Conservation (phyloP, 306 rosid genomes). For the Gastrolobium bilobum region DNA sequence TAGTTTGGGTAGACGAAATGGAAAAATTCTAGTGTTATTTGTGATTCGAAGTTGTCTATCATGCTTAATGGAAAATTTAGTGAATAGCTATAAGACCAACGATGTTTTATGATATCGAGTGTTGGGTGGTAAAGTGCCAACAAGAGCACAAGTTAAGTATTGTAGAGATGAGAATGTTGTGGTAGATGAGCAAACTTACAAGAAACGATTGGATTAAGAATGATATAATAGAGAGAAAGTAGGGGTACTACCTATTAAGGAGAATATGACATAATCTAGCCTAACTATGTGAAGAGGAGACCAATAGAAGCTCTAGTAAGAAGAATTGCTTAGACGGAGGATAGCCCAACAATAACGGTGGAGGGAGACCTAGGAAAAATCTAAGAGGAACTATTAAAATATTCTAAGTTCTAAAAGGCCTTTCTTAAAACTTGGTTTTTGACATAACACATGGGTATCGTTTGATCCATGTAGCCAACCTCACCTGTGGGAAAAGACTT, state of each 20-base stretch:
- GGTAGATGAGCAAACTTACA: neutral
- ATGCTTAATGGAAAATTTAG: neutral
- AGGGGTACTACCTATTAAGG: neutral
- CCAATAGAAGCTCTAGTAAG: neutral
- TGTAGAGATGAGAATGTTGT: neutral
- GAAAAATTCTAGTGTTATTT: neutral
- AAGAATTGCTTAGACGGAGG: constrained; percentile 1
- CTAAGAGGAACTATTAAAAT: neutral
- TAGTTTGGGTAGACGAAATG: constrained; percentile 6
- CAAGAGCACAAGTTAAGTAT: constrained; percentile 9
- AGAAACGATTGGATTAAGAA: neutral
- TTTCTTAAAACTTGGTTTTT: neutral
- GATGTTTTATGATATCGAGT: neutral
- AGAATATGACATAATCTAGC: neutral
- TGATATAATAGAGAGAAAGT: neutral
- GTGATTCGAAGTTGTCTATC: neutral
- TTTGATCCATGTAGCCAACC: neutral
- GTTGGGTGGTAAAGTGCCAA: neutral
- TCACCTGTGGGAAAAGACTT: neutral
- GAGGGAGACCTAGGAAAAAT: neutral
- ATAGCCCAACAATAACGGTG: neutral
- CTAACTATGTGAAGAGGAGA: neutral
- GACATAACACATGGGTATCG: neutral
- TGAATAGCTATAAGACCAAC: neutral
- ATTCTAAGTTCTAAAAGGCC: neutral